Evolutionary conservation across 1,139 yeast species (phyloP), one percentile per base, ranked within the genome.

Genomic region (Kodamaea sp.): DNA sequence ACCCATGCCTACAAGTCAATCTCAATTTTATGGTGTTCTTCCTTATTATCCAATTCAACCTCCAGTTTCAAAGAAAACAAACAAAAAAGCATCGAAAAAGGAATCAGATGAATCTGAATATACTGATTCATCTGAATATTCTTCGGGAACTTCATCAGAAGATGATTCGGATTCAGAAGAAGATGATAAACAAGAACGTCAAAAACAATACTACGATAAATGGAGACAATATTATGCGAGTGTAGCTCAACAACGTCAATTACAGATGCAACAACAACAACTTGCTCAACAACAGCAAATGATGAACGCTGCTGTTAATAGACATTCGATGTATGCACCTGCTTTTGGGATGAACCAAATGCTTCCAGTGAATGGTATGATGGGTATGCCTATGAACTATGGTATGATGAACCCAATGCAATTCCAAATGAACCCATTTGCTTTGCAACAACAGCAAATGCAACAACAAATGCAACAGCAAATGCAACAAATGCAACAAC

Each of bases 161-260:
- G 54, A 48, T 22, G 46, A 47, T 7, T 15, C 20, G 20, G 20
- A 15, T 15, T 15, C 20, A 15, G 20, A 15, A 15, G 55, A 48
- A 9, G 58, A 48, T 6, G 52, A 40, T 24, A 39, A 37, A 24
- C 45, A 37, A 31, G 48, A 31, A 32, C 48, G 29, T 55, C 53
- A 29, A 51, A 53, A 38, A 47, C 52, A 29, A 49, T 55, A 57
- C 38, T 58, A 57, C 32, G 62, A 59, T 34, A 62, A 58, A 46
- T 61, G 64, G 63, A 57, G 55, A 43, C 56, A 52, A 31, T 60
- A 60, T 40, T 60, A 60, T 41, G 60, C 61, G 24, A 40, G 49
- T 10, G 42, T 60, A 9, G 63, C 63, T 11, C 46, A 47, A 22
- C 60, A 57, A 34, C 59, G 59, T 36, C 60, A 57, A 35, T 53